Conservation (phyloP, 352 stramenopile species). For the Globisporangium rhizosaccharum region DNA sequence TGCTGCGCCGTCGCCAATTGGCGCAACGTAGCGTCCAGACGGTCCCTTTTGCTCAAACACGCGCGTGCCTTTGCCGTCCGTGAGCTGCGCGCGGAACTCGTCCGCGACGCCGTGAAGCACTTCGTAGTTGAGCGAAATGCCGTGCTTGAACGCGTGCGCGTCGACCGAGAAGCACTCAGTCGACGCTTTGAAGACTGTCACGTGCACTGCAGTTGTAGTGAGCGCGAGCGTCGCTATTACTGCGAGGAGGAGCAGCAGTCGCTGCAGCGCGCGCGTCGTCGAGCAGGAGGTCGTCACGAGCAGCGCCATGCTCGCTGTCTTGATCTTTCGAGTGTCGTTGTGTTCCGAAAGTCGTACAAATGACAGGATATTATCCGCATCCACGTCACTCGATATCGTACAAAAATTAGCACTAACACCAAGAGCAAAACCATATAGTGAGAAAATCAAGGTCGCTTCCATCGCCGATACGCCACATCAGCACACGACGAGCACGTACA, state of each 20-base stretch:
- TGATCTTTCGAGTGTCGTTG: not conserved
- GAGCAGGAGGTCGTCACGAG: not conserved
- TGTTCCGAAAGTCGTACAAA: too few relatives aligned
- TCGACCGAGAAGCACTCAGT: slow-evolving; percentile 75
- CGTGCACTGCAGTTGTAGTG: slow-evolving; percentile 33
- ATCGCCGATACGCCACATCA: not conserved
- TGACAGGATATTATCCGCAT: too few relatives aligned
- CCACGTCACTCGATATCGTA: too few relatives aligned
- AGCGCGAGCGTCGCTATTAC: slow-evolving; percentile 13
- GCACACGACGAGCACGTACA: not conserved
- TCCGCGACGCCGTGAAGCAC: slow-evolving; percentile 67
- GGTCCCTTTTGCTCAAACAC: slow-evolving; percentile 52
- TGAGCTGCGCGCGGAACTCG: slow-evolving; percentile 58
- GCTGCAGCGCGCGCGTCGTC: not conserved
- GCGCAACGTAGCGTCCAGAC: slow-evolving; percentile 47
- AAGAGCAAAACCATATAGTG: not conserved
- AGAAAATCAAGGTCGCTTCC: not conserved
- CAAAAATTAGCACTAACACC: too few relatives aligned
- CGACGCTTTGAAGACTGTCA: slow-evolving; percentile 31
- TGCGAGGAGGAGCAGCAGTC: slow-evolving; percentile 16
- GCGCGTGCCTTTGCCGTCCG: slow-evolving; percentile 45
- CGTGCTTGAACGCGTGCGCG: slow-evolving; percentile 66
- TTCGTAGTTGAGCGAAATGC: slow-evolving; percentile 86
- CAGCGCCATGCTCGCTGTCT: not conserved
- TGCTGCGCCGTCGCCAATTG: slow-evolving; percentile 46